Evolutionary conservation across 768 basidiomycete genomes (phyloP).

Genomic region (Pulveroboletus sp.): DNA sequence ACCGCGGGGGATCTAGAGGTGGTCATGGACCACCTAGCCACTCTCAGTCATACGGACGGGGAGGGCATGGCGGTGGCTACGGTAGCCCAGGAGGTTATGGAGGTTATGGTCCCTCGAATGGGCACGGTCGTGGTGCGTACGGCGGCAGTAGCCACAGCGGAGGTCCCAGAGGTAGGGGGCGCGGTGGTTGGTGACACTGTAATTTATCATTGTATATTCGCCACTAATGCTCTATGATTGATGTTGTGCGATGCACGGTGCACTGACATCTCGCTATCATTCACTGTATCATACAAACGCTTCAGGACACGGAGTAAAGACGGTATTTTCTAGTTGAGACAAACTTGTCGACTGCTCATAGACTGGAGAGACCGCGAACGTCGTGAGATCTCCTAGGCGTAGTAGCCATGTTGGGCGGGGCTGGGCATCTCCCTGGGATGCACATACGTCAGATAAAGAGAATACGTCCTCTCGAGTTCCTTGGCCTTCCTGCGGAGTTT

Average conservation of each 20-base stretch:
- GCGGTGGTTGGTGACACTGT: conserved; percentile 40
- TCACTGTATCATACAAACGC: conserved; percentile 13
- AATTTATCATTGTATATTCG: conserved; percentile 26
- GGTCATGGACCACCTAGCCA: conserved; percentile 22
- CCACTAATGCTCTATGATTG: conserved; percentile 5
- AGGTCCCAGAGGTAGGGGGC: conserved; percentile 43
- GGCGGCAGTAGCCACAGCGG: conserved; percentile 26
- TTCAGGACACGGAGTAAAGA: background rate
- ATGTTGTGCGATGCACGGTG: background rate
- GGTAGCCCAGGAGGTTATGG: conserved; percentile 26
- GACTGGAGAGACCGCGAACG: background rate
- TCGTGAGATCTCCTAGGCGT: conserved; percentile 10
- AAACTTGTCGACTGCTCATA: background rate
- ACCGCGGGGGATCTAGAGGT: conserved; percentile 25
- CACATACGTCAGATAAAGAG: conserved; percentile 56
- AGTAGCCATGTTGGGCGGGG: conserved; percentile 25
- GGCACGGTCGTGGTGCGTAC: conserved; percentile 37
- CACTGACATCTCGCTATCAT: conserved; percentile 7
- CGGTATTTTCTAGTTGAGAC: background rate
- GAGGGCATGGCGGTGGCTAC: conserved; percentile 15
- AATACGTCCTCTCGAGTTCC: conserved; percentile 57
- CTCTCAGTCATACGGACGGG: conserved; percentile 22
- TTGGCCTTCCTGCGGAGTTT: conserved; percentile 54
- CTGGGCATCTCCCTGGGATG: conserved; percentile 30
- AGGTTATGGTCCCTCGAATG: conserved; percentile 28